Base-by-base conservation (phyloP, 2,329 filamentous ascomycete species). In the Nemania abortiva region DNA sequence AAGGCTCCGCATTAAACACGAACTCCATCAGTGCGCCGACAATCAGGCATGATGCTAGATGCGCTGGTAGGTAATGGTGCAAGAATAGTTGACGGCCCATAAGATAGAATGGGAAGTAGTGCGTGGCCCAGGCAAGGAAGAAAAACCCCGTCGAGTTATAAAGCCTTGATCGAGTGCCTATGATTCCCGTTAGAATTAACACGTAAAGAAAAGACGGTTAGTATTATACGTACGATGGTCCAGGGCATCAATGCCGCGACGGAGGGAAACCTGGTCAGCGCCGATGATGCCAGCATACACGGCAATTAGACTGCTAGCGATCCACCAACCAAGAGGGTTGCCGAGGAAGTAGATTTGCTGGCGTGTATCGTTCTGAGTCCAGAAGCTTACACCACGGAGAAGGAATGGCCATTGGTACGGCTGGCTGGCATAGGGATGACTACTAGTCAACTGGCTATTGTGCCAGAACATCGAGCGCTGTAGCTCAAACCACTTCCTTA, bases 111-210 rank as follows among this genome's bases (percentile, higher is more conserved):
- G 95, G 95, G 81, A 97, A 90, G 85, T 98, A 99, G 81, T 99
- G 96, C 1, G 94, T 95, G 15, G 93, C 94, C 96, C 96, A 99
- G 65, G 94, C 94, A 66, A 99, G 89, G 89, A 98, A 98, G 86
- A 99, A 97, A 88, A 99, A 99, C 27, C 96, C 96, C 0, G 96
- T 98, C 63, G 94, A 98, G 86, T 98, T 98, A 84, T 99, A 99
- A 58, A 99, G 88, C 72, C 95, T 94, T 27, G 93, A 95, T 73
- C 96, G 95, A 34, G 96, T 94, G 73, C 94, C 94, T 92, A 78
- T 57, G 24, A 68, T 37, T 15, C 11, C 13, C 37, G 66, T 77
- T 74, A 76, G 72, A 62, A 49, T 39, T 3, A 39, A 47, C 24
- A 29, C 2, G 27, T 10, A 24, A 54, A 47, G 34, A 15, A 3